Base-by-base conservation (phyloP, 768 basidiomycete species). In the Bullera alba region DNA sequence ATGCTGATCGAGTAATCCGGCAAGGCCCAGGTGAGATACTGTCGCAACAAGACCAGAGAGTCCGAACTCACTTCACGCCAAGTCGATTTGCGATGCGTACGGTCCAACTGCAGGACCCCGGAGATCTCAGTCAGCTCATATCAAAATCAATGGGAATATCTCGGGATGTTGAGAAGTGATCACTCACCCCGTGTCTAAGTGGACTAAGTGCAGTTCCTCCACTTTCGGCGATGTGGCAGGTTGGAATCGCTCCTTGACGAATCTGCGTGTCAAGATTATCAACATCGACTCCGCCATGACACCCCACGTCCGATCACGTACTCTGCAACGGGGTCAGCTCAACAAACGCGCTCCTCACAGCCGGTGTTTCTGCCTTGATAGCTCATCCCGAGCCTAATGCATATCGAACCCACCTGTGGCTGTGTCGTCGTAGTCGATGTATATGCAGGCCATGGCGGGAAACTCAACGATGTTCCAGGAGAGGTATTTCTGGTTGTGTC, bases 401-500 rank as follows among this genome's bases (percentile, higher is more conserved):
- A n/a, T n/a, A n/a, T n/a, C n/a, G n/a, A 6, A 50, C 53, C 45
- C 39, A 61, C 60, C 60, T 22, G 60, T 61, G 4, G 56, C 15
- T 17, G 54, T 48, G 14, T 59, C 55, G 42, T 63, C 58, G 30
- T 60, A 56, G 39, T 63, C 58, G 19, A 63, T 57, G 35, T 60
- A 63, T 14, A 63, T 60, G 46, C 58, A 59, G 19, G 61, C 58
- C 37, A 51, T 34, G 21, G 42, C 46, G 2, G 61, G 61, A 21
- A 59, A 51, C 48, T 63, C 61, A 19, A 56, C 51, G 4, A 57
- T 46, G 38, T 63, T 63, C 58, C 58, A 63, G 2, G 58, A 56
- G 0, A 63, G 22, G 41, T 59, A 63, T 59, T 60, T 57, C 61
- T 63, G 29, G 23, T 2, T 25, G 10, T 15, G 5, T 51, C 38